Evolutionary conservation across 2,329 filamentous ascomycete genomes (phyloP), one percentile per base, ranked within the genome.

Genomic region (Bipolaris sorokiniana): DNA sequence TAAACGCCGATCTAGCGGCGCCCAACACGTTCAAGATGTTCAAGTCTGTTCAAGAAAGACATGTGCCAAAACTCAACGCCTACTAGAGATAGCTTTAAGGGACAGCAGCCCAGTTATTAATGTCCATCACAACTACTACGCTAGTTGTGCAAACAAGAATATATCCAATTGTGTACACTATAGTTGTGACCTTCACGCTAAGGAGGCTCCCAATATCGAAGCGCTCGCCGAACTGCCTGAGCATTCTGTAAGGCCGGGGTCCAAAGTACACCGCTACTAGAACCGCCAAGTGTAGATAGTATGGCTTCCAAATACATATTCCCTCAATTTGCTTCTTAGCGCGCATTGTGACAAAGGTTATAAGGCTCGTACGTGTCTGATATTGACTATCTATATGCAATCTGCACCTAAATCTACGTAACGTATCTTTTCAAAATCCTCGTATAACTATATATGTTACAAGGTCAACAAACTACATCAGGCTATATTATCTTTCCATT

Each of bases 81-180:
- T 51, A n/a, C 16, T 55, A 10, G 13, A 34, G 22, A 51, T 3
- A 50, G 40, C 47, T 44, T 46, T 10, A 20, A 31, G 41, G 20
- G 46, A 33, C 11, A 58, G 34, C 13, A 54, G 41, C 46, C 40
- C 44, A 54, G 23, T 58, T 16, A 37, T 58, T 9, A 20, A 51
- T 23, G 46, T 58, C 40, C 9, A 58, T 50, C 6, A 58, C 41
- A 54, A 58, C 26, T n/a, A 58, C 55, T 15, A 58, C 42, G 7
- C 15, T 48, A 51, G 41, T 58, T 40, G 18, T 47, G 18, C n/a
- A 3, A 42, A 44, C 26, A 34, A 51, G 26, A 47, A 47, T 58
- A 26, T 41, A 51, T 4, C 33, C 26, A 23, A 54, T 54, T 9
- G 40, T 36, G 46, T 16, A 36, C 15, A 51, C 46, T 54, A 40